Base-by-base conservation (phyloP, 164 flowering plant genomes). In the Tinospora cordifolia region DNA sequence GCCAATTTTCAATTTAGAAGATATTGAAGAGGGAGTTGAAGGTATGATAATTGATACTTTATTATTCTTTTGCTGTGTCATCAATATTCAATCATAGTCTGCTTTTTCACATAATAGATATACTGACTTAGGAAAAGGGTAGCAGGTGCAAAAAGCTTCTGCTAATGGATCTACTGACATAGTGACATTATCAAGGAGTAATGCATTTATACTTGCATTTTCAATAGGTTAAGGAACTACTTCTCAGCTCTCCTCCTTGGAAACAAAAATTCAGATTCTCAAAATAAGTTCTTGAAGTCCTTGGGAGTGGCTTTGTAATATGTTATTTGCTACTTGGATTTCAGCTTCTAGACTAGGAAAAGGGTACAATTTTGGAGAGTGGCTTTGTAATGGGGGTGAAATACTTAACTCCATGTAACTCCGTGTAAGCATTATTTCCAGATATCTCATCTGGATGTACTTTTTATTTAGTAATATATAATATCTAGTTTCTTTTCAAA, bases 1-100 rank as follows among this genome's bases (percentile, higher is more conserved):
- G 77, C 87, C 84, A 36, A 77, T 85, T 72, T 82, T 80, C 75
- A 83, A 79, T 59, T 81, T 85, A 54, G 87, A 85, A 77, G 84
- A 82, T 65, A 85, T 85, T 34, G 84, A 83, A 76, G 83, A 80
- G 75, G 87, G 83, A 36, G 76, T 78, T 57, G 83, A 82, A 75
- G 86, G 87, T 85, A 74, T 27, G 69, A 59, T 15, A 34, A 17
- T 57, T 36, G 25, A 30, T 3, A 34, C 57, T 15, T 58, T 66
- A 5, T 58, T 41, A 2, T 41, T 58, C 2, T 8, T 25, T 11
- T 25, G 11, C n/a, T 15, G 13, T 11, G 47, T 14, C 58, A 51
- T 51, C 22, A 30, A 4, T 30, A 30, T 30, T 30, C 36, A 17
- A 17, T 51, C 58, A 17, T 51, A 15, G 22, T 6, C 6, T 11